Evolutionary conservation across 2,329 filamentous ascomycete genomes (phyloP), one percentile per base, ranked within the genome.

Genomic region (Acephala macrosclerotiorum): DNA sequence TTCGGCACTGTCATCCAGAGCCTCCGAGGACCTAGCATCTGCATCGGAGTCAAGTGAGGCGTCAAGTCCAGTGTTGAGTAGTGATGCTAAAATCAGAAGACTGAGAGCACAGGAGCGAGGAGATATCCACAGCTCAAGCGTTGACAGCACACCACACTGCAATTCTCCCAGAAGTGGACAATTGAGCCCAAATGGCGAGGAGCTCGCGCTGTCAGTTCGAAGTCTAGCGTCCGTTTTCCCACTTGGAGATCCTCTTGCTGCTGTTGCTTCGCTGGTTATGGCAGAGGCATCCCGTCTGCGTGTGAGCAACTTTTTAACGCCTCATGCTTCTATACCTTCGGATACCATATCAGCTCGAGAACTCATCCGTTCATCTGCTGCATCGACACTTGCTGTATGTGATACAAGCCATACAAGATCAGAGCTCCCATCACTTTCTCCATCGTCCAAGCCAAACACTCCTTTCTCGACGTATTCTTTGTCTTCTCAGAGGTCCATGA

Each of bases 71-170:
- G 26, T 49, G 29, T 38, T 69, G 18, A 72, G 66, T 26, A 67
- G 36, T n/a, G 70, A 74, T 57, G 72, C 58, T 18, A 73, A 63
- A 60, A 36, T 58, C 14, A 66, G 74, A 36, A 68, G 74, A 29
- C 67, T 66, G 20, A 68, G 66, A 64, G 74, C 73, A 22, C 73
- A 70, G 49, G 71, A 73, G 51, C 65, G 74, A 20, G 72, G 72
- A 11, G 71, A 75, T 6, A 76, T 76, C 11, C 63, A 74, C 56
- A 75, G 71, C 33, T 70, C 69, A 38, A 73, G 70, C 22, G 63
- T 62, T 18, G 67, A 73, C 22, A 68, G 67, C 40, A 65, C 42
- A 20, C 65, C 62, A 11, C 70, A 68, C 22, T 73, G 67, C 56
- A 74, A 73, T 18, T 68, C 74, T 6, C 72, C 72, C 6, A 58